Conservation (phyloP, 768 basidiomycete genomes). For the Mycena leptocephala region DNA sequence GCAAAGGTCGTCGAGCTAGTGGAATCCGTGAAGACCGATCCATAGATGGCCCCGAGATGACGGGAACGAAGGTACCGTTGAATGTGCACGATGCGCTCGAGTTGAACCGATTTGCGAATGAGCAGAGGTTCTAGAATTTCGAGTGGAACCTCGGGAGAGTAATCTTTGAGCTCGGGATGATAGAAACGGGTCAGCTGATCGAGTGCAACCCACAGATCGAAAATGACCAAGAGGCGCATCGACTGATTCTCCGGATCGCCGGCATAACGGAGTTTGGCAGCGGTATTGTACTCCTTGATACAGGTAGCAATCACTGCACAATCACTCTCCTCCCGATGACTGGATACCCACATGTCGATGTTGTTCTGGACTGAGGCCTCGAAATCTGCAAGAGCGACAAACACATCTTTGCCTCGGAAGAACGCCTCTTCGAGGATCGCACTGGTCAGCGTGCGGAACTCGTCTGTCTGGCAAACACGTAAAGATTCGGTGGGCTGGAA, state of each 20-base stretch:
- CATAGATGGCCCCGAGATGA: conserved; percentile 27
- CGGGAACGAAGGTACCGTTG: conserved; percentile 51
- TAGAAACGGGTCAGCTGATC: conserved; percentile 53
- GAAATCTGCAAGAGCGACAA: conserved; percentile 3
- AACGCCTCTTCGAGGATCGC: neutral
- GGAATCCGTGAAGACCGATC: conserved; percentile 53
- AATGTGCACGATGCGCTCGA: conserved; percentile 47
- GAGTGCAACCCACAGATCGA: conserved; percentile 66
- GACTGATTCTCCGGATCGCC: conserved; percentile 57
- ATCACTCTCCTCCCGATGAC: conserved; percentile 11
- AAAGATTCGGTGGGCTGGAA: neutral
- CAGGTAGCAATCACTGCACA: conserved; percentile 45
- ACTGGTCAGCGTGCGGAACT: neutral
- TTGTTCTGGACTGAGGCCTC: conserved; percentile 1
- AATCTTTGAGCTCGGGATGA: conserved; percentile 57
- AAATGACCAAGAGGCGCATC: conserved; percentile 60
- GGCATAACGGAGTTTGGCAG: conserved; percentile 46
- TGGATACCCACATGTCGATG: neutral
- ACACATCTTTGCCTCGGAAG: neutral
- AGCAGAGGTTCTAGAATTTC: conserved; percentile 58
- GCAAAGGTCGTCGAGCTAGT: conserved; percentile 44
- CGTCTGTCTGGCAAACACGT: neutral
- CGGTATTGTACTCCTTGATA: conserved; percentile 43
- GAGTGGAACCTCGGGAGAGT: conserved; percentile 62
- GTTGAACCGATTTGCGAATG: conserved; percentile 46